A percentile compares a stretch with the other conserved stretches of the same genome.
phyloP scores from a whole-genome alignment of 108 stramenopile genomes.

The Fragilaria crotonensis region DNA sequence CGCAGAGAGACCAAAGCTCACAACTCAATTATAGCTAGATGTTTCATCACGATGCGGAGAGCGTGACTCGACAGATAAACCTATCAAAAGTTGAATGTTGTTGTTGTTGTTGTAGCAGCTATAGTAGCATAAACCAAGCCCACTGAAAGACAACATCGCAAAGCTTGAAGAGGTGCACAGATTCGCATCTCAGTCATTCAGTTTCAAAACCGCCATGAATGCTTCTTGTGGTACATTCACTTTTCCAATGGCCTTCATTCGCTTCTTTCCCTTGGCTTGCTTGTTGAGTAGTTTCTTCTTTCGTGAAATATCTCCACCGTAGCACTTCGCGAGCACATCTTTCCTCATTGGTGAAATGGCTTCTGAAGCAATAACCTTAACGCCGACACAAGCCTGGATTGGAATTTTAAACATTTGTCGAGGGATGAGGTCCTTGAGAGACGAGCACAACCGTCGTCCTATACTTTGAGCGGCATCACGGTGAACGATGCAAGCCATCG shows the following conservation, averaged over 20 bases:
- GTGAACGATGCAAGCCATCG: conserved; percentile 92
- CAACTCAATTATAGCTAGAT: too few species aligned
- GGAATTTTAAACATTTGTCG: conserved; percentile 99
- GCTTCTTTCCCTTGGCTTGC: conserved; percentile 98
- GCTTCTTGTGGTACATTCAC: conserved; percentile 98
- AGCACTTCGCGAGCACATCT: conserved; percentile 97
- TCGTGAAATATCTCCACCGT: conserved; percentile 97
- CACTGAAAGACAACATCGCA: too few species aligned
- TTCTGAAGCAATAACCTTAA: conserved; percentile 84
- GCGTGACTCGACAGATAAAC: too few species aligned
- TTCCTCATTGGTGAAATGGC: conserved; percentile 95
- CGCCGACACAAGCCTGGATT: conserved; percentile 91
- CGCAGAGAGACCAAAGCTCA: too few species aligned
- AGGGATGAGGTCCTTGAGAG: conserved; percentile 91
- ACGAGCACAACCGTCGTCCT: conserved; percentile 69
- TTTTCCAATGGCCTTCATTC: conserved; percentile 98
- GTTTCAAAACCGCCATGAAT: conserved; percentile 93
- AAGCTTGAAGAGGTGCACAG: too few species aligned
- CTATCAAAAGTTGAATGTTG: too few species aligned
- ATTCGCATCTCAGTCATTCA: conserved; percentile 23
- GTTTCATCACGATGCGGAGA: too few species aligned
- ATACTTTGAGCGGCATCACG: conserved; percentile 80
- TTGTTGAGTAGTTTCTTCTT: conserved; percentile 99
- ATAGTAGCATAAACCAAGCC: too few species aligned
- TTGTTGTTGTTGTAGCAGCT: too few species aligned